phyloP scores from a whole-genome alignment of 2,329 filamentous ascomycete genomes.

The Bipolaris gigantea region DNA sequence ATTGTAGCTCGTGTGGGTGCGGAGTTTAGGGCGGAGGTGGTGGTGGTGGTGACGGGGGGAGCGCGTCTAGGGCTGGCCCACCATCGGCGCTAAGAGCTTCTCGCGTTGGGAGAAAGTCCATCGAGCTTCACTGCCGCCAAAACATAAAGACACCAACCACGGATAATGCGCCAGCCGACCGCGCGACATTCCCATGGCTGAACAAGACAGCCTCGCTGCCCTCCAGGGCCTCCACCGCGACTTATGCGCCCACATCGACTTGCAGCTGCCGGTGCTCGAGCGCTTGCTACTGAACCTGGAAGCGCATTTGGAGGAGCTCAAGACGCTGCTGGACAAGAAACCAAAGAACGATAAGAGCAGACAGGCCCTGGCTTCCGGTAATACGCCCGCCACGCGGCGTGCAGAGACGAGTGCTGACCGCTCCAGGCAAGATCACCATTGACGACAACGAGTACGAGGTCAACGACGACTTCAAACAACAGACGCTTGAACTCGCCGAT shows the following conservation, averaged over 20 bases:
- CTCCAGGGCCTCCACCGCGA: constrained; percentile 86
- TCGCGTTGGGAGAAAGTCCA: constrained; percentile 32
- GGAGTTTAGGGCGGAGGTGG: constrained; percentile 24
- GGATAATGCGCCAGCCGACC: constrained; percentile 36
- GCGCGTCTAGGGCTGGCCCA: constrained; percentile 8
- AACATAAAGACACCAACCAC: constrained; percentile 29
- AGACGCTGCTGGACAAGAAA: constrained; percentile 73
- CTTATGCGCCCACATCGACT: constrained; percentile 74
- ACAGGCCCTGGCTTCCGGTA: constrained; percentile 56
- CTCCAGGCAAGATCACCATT: constrained; percentile 72
- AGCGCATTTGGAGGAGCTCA: constrained; percentile 66
- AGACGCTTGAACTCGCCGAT: constrained; percentile 78
- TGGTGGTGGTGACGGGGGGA: constrained; percentile 3
- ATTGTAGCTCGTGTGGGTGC: constrained; percentile 6
- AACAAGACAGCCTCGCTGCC: constrained; percentile 71
- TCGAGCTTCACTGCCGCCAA: constrained; percentile 20
- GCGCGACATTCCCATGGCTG: constrained; percentile 62
- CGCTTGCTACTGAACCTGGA: constrained; percentile 69
- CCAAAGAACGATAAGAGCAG: constrained; percentile 75
- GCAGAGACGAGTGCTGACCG: constrained; percentile 15
- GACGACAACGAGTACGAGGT: constrained; percentile 74
- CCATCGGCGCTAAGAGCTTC: constrained; percentile 27
- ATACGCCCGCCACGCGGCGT: not conserved
- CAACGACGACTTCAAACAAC: constrained; percentile 86
- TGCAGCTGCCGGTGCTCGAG: constrained; percentile 69